Conservation (phyloP, 2,329 filamentous ascomycete species). For the Davidsoniella australis region DNA sequence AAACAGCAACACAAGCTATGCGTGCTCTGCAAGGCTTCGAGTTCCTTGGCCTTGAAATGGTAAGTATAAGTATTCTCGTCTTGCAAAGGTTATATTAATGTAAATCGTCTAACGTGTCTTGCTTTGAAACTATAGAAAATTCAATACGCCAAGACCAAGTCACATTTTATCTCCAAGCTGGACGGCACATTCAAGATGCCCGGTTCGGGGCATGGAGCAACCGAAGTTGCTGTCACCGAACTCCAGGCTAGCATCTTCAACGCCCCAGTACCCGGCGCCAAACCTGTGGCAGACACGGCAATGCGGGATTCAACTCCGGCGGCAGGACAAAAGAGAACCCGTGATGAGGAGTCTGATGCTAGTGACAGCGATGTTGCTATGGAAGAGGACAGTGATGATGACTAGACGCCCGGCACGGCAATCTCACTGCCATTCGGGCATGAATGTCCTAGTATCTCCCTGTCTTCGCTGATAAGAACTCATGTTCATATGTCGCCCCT, state of each 20-base stretch:
- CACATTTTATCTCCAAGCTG: slow-evolving; percentile 73
- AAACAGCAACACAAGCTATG: slow-evolving; percentile 90
- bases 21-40: slow-evolving; percentile 69
- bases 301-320: slow-evolving; percentile 35
- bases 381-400: slow-evolving; percentile 58
- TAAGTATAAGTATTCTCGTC: slow-evolving; percentile 40
- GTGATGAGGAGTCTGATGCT: slow-evolving; percentile 53
- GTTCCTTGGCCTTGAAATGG: slow-evolving; percentile 73
- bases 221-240: slow-evolving; percentile 48
- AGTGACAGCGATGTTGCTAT: slow-evolving; percentile 52
- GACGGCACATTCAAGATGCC: slow-evolving; percentile 76
- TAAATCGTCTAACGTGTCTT: not conserved
- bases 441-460: not conserved
- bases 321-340: slow-evolving; percentile 49
- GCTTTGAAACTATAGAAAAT: slow-evolving; percentile 48
- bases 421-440: not conserved
- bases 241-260: slow-evolving; percentile 70
- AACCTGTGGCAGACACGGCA: slow-evolving; percentile 27
- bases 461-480: not conserved
- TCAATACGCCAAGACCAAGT: slow-evolving; percentile 77
- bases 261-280: slow-evolving; percentile 37
- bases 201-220: slow-evolving; percentile 30
- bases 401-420: slow-evolving; percentile 25
- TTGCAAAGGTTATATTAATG: not conserved
- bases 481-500: slow-evolving; percentile 4